Evolutionary conservation across 768 basidiomycete species (phyloP).

Genomic region (Chlorophyllum brunneum): DNA sequence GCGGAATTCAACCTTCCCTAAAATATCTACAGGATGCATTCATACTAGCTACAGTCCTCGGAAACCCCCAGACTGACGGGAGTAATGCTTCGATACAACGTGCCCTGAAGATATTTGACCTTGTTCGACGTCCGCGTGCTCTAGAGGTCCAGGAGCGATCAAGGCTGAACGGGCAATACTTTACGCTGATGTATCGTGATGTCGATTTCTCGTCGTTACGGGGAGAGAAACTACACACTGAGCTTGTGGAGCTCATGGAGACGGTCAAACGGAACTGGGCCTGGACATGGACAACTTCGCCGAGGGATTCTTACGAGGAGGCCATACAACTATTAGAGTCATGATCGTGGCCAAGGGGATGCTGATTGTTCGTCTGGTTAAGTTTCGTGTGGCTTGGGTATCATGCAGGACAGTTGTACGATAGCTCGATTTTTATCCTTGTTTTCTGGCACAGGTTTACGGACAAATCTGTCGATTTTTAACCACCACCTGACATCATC

Average conservation of each 20-base stretch:
- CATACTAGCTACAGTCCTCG: conserved; percentile 39
- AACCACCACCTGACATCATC: too few species aligned
- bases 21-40: conserved; percentile 42
- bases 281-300: conserved; percentile 55
- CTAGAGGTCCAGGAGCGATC: conserved; percentile 34
- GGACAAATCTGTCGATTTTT: too few species aligned
- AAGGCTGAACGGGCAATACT: conserved; percentile 38
- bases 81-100: conserved; percentile 27
- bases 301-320: conserved; percentile 37
- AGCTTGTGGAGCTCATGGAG: conserved; percentile 35
- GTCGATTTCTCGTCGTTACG: conserved; percentile 25
- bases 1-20: conserved; percentile 8
- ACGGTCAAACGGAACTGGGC: conserved; percentile 51
- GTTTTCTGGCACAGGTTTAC: too few species aligned
- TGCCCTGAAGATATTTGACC: conserved; percentile 45
- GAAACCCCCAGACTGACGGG: conserved; percentile 40
- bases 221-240: conserved; percentile 24
- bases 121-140: conserved; percentile 44
- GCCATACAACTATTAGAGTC: conserved; percentile 29
- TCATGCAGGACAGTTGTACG: too few species aligned
- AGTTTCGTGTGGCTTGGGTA: background rate
- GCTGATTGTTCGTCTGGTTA: background rate
- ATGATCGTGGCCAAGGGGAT: conserved; percentile 6
- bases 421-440: too few species aligned
- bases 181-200: conserved; percentile 31